A percentile compares a stretch with the other conserved stretches of the same genome.
Evolutionary conservation across 495 filamentous ascomycete species (phyloP).

Genomic region (Neurospora africana): DNA sequence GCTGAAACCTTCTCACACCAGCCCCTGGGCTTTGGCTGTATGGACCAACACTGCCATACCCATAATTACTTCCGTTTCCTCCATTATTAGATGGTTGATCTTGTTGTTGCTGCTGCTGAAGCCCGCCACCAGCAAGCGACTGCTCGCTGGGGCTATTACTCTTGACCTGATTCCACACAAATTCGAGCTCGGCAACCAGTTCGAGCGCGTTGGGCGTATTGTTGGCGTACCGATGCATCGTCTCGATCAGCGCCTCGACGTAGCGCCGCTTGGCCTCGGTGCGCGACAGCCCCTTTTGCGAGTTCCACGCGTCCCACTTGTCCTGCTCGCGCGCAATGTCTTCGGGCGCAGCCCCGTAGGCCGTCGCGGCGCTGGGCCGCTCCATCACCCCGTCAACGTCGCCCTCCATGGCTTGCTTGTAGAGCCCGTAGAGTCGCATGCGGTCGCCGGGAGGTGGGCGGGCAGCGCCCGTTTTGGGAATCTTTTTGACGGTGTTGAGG

Average conservation of each 20-base stretch:
- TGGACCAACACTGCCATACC: conserved; percentile 2
- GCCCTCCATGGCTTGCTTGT: conserved; percentile 98
- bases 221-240: conserved; percentile 88
- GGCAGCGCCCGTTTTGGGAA: conserved; percentile 81
- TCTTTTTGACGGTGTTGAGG: conserved; percentile 94
- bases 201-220: conserved; percentile 76
- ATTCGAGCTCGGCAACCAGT: conserved; percentile 88
- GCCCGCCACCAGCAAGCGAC: background rate
- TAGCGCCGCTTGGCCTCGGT: conserved; percentile 94
- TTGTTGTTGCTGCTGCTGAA: background rate
- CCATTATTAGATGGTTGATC: background rate
- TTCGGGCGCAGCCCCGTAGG: conserved; percentile 13
- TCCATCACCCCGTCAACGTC: conserved; percentile 91
- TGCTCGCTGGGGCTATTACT: conserved; percentile 60
- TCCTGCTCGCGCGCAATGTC: conserved; percentile 46
- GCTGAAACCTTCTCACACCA: conserved; percentile 31
- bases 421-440: conserved; percentile 87
- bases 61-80: conserved; percentile 3
- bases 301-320: conserved; percentile 87
- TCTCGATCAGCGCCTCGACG: conserved; percentile 84
- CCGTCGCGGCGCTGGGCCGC: conserved; percentile 46
- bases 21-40: conserved; percentile 1
- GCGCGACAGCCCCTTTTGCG: conserved; percentile 63
- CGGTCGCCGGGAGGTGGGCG: conserved; percentile 79
- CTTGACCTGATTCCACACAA: conserved; percentile 97